Evolutionary conservation across 371 early-diverging fungal genomes (phyloP).

Genomic region (Mucor saturninus): DNA sequence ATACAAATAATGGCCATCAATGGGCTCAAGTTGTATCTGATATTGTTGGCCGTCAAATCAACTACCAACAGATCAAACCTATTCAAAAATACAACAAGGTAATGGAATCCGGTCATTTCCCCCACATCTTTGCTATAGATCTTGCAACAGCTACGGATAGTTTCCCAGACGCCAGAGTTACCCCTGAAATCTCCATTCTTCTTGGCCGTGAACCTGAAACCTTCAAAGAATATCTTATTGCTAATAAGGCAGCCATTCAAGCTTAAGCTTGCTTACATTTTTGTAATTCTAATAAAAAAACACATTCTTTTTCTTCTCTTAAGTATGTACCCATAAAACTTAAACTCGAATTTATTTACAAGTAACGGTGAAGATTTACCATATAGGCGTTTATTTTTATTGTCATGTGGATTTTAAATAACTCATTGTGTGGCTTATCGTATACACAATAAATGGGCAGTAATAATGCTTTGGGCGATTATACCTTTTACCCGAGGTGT

Average conservation of each 20-base stretch:
- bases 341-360: too few species aligned
- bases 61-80: slow-evolving; percentile 7
- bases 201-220: slow-evolving; percentile 20
- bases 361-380: too few species aligned
- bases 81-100: slow-evolving; percentile 18
- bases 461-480: too few species aligned
- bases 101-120: slow-evolving; percentile 5
- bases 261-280: too few species aligned
- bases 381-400: too few species aligned
- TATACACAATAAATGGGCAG: too few species aligned
- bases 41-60: slow-evolving; percentile 18
- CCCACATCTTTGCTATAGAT: slow-evolving; percentile 11
- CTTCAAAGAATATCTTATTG: slow-evolving; percentile 10
- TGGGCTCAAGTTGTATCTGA: slow-evolving; percentile 14
- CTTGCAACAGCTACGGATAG: not conserved
- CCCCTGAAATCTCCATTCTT: slow-evolving; percentile 11
- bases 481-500: too few species aligned
- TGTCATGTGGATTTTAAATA: too few species aligned
- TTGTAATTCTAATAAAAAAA: too few species aligned
- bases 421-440: too few species aligned
- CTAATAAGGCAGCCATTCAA: slow-evolving; percentile 8
- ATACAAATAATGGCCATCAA: slow-evolving; percentile 7
- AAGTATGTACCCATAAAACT: too few species aligned
- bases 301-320: not conserved
- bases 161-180: not conserved